Percentiles rank a stretch among this genome's conserved stretches.
Evolutionary conservation across 306 rosid genomes (phyloP).

Genomic region (Cicer arietinum): DNA sequence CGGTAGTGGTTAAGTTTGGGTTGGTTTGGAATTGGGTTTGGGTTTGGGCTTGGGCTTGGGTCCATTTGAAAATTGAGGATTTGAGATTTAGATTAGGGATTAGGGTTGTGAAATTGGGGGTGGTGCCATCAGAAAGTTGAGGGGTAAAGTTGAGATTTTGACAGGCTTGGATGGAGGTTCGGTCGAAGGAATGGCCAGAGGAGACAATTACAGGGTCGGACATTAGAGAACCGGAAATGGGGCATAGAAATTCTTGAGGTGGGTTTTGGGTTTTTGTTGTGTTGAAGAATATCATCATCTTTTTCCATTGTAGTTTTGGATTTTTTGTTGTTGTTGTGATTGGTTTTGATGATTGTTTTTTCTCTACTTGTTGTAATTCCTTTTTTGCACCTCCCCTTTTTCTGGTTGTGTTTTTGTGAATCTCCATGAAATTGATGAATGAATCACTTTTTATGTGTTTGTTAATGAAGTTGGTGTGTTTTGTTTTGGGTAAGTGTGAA

Average conservation of each 20-base stretch:
- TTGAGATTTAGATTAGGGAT: conserved; percentile 84
- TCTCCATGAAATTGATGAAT: conserved; percentile 56
- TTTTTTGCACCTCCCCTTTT: conserved; percentile 39
- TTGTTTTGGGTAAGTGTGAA: neutral
- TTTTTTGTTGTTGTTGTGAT: conserved; percentile 13
- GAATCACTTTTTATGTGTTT: neutral
- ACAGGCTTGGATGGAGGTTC: conserved; percentile 62
- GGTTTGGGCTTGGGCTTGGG: conserved; percentile 49
- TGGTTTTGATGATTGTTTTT: conserved; percentile 26
- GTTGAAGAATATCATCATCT: conserved; percentile 57
- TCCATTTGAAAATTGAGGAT: conserved; percentile 80
- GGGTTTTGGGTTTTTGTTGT: conserved; percentile 44
- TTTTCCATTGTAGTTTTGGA: conserved; percentile 72
- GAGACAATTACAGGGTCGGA: conserved; percentile 89
- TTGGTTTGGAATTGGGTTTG: conserved; percentile 36
- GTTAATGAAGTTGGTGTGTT: neutral
- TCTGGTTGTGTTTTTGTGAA: conserved; percentile 49
- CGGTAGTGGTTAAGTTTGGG: conserved; percentile 51
- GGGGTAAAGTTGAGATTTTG: conserved; percentile 64
- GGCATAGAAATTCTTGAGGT: conserved; percentile 84
- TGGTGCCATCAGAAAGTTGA: conserved; percentile 58
- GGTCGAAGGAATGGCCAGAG: conserved; percentile 90
- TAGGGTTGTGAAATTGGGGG: conserved; percentile 73
- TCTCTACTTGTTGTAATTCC: neutral
- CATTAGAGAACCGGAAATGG: conserved; percentile 75